phyloP scores from a whole-genome alignment of 2,329 filamentous ascomycete genomes.

The Dactylellina parvicollis region DNA sequence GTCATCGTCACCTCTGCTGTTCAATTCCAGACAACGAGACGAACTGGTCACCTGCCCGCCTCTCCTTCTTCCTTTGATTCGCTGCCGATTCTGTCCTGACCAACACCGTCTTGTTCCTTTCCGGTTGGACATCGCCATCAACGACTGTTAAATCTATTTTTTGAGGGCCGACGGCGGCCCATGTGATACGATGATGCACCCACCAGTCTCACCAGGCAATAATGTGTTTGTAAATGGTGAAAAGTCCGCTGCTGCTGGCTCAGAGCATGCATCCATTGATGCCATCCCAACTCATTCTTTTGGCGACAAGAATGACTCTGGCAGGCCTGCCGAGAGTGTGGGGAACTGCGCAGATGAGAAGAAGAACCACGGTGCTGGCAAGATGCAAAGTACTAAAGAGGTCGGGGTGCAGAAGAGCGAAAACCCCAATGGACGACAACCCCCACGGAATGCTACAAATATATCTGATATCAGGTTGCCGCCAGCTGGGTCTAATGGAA shows the following conservation, averaged over 20 bases:
- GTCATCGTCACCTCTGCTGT: constrained; percentile 44
- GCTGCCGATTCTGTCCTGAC: constrained; percentile 5
- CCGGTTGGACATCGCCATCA: constrained; percentile 17
- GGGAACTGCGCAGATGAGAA: constrained; percentile 49
- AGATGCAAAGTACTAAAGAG: constrained; percentile 39
- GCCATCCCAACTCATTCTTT: constrained; percentile 27
- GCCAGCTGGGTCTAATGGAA: constrained; percentile 20
- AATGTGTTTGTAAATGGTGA: constrained; percentile 53
- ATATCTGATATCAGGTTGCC: constrained; percentile 50
- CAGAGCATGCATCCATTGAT: constrained; percentile 44
- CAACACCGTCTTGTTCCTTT: constrained; percentile 5
- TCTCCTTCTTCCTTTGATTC: constrained; percentile 36
- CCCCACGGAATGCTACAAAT: constrained; percentile 41
- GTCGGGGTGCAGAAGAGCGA: constrained; percentile 29
- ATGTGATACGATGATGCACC: constrained; percentile 54
- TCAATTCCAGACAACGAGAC: constrained; percentile 41
- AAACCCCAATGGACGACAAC: constrained; percentile 30
- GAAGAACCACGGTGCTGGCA: constrained; percentile 47
- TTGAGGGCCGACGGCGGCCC: constrained; percentile 48
- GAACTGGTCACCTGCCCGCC: constrained; percentile 51
- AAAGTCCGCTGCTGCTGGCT: constrained; percentile 35
- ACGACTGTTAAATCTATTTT: constrained; percentile 35
- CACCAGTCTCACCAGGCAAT: constrained; percentile 52
- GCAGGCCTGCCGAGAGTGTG: constrained; percentile 48
- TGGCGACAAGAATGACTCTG: constrained; percentile 25